Conservation (phyloP, 495 filamentous ascomycete species). For the Elaphomyces granulatus region DNA sequence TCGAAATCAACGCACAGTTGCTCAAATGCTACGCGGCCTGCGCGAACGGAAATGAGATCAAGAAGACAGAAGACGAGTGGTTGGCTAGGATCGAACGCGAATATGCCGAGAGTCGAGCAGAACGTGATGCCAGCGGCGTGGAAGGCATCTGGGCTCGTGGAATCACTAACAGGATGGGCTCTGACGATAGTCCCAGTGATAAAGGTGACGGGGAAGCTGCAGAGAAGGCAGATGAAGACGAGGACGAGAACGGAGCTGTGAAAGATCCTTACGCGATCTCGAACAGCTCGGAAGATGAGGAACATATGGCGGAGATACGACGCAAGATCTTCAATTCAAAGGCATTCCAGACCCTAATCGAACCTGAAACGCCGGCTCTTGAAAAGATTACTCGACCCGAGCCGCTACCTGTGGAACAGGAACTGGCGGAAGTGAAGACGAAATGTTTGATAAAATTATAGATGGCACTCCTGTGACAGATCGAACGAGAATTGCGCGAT, state of each 20-base stretch:
- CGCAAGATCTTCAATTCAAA: constrained; percentile 74
- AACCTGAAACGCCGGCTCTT: constrained; percentile 37
- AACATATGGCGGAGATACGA: constrained; percentile 82
- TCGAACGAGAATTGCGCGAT: constrained; percentile 54
- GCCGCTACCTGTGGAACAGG: constrained; percentile 49
- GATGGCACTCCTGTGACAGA: constrained; percentile 77
- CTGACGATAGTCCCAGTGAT: constrained; percentile 34
- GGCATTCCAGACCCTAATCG: constrained; percentile 57
- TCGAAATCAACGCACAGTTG: constrained; percentile 73
- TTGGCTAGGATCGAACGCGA: constrained; percentile 79
- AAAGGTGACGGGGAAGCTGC: constrained; percentile 40
- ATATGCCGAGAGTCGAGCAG: constrained; percentile 63
- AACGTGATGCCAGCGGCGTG: constrained; percentile 35
- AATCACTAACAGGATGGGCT: constrained; percentile 58
- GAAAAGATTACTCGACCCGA: constrained; percentile 43
- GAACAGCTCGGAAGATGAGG: constrained; percentile 64
- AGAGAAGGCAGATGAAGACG: constrained; percentile 29
- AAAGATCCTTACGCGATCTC: constrained; percentile 60
- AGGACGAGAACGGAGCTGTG: constrained; percentile 28
- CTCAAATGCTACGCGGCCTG: constrained; percentile 78
- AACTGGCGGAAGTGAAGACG: constrained; percentile 52
- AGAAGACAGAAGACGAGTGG: constrained; percentile 74
- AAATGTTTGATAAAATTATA: constrained; percentile 80
- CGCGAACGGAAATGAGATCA: constrained; percentile 66
- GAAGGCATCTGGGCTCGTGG: constrained; percentile 72